phyloP scores from a whole-genome alignment of 2,329 filamentous ascomycete genomes.

The Microcyclospora pomicola region DNA sequence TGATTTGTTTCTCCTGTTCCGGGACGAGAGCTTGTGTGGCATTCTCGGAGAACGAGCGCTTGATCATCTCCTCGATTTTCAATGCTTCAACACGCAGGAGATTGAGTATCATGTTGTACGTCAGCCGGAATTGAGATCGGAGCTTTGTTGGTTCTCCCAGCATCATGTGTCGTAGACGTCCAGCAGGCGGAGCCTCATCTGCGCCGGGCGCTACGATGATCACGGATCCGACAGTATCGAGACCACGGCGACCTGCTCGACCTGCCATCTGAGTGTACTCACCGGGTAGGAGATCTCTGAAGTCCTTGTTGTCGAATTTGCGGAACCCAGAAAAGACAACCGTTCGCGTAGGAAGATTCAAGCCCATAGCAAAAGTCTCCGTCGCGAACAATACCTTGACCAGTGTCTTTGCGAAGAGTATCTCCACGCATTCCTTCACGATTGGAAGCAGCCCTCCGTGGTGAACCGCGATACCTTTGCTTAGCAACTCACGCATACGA shows the following conservation, averaged over 20 bases:
- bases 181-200: constrained; percentile 78
- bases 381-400: constrained; percentile 97
- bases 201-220: constrained; percentile 74
- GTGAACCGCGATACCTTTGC: constrained; percentile 85
- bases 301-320: constrained; percentile 87
- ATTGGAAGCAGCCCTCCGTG: constrained; percentile 91
- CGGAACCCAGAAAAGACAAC: constrained; percentile 96
- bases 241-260: constrained; percentile 77
- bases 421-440: constrained; percentile 94
- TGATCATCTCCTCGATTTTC: constrained; percentile 99
- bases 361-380: constrained; percentile 96
- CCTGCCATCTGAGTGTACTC: constrained; percentile 99
- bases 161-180: constrained; percentile 81
- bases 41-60: constrained; percentile 96
- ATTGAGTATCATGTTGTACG: constrained; percentile 99
- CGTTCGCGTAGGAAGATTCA: constrained; percentile 88
- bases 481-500: constrained; percentile 69
- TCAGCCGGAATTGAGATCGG: constrained; percentile 87
- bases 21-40: constrained; percentile 87
- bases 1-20: constrained; percentile 90
- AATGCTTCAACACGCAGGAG: constrained; percentile 85
- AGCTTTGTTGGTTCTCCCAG: constrained; percentile 90
- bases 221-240: constrained; percentile 85
- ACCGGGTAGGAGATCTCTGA: constrained; percentile 80
- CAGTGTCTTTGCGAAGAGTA: constrained; percentile 83